These are phyloP conservation scores for Chlorella vulgaris DNA, from an alignment of 139 green algal genomes.

Conservation along the genomic window DNA sequence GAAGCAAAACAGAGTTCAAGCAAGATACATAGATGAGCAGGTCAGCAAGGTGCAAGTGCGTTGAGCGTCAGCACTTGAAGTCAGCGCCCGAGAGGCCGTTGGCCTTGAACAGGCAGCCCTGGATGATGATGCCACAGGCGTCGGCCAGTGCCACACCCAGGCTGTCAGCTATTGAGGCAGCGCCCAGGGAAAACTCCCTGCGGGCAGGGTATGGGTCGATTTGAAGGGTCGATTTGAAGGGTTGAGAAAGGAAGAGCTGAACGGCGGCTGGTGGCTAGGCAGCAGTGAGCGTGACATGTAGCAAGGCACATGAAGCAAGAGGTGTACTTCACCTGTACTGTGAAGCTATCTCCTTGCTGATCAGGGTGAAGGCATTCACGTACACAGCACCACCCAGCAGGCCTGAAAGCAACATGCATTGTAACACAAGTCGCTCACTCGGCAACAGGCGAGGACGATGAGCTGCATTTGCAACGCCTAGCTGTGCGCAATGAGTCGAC, in stretches of 20 bases:
- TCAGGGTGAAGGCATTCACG: slow-evolving; percentile 68
- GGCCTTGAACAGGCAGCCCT: slow-evolving; percentile 60
- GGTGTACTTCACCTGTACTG: slow-evolving; percentile 17
- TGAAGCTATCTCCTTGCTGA: slow-evolving; percentile 49
- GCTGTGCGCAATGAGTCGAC: too few relatives aligned
- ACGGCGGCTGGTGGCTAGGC: too few relatives aligned
- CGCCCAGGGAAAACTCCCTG: slow-evolving; percentile 61
- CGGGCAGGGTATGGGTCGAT: not conserved
- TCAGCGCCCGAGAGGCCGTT: slow-evolving; percentile 51
- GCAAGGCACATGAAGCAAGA: too few relatives aligned
- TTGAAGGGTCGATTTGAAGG: not conserved
- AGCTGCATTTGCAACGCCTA: too few relatives aligned
- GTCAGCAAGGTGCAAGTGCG: not conserved
- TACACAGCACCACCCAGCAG: slow-evolving; percentile 72
- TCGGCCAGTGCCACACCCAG: slow-evolving; percentile 65
- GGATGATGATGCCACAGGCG: slow-evolving; percentile 56
- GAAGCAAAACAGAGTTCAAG: not conserved
- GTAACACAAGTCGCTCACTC: not conserved
- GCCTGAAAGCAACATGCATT: slow-evolving; percentile 32
- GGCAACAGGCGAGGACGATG: too few relatives aligned
- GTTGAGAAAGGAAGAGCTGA: too few relatives aligned
- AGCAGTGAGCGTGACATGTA: too few relatives aligned
- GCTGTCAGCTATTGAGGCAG: slow-evolving; percentile 64
- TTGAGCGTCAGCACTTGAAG: slow-evolving; percentile 50
- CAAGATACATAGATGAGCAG: not conserved